phyloP scores from a whole-genome alignment of 2,329 filamentous ascomycete genomes.

The Apiospora rasikravindrae region DNA sequence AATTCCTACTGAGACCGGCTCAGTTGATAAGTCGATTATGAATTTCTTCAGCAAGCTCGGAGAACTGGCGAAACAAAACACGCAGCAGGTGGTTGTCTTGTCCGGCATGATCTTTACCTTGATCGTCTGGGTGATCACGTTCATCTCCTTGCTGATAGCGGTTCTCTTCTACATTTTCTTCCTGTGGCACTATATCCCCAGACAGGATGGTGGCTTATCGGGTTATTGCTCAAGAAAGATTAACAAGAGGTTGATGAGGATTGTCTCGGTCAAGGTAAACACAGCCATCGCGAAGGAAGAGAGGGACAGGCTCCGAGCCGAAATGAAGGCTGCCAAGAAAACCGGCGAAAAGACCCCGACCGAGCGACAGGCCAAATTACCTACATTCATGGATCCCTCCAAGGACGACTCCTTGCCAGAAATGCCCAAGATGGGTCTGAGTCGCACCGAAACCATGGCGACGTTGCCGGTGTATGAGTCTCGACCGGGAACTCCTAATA shows the following conservation, averaged over 20 bases:
- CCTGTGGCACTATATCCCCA: slow-evolving; percentile 89
- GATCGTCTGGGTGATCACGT: slow-evolving; percentile 84
- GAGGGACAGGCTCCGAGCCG: slow-evolving; percentile 59
- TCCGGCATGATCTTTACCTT: slow-evolving; percentile 93
- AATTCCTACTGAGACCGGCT: slow-evolving; percentile 57
- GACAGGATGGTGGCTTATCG: slow-evolving; percentile 77
- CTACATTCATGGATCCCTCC: slow-evolving; percentile 57
- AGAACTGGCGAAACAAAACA: slow-evolving; percentile 73
- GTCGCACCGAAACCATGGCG: slow-evolving; percentile 65
- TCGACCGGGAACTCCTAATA: slow-evolving; percentile 59
- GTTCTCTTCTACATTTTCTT: slow-evolving; percentile 84
- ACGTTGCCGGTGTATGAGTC: slow-evolving; percentile 66
- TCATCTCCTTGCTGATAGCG: slow-evolving; percentile 76
- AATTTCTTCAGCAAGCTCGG: slow-evolving; percentile 86
- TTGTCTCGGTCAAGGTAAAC: slow-evolving; percentile 86
- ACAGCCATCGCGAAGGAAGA: slow-evolving; percentile 84
- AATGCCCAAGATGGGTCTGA: slow-evolving; percentile 65
- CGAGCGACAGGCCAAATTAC: slow-evolving; percentile 70
- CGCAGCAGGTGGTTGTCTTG: slow-evolving; percentile 80
- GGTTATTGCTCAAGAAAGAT: slow-evolving; percentile 93
- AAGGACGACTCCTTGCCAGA: slow-evolving; percentile 57
- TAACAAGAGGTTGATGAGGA: slow-evolving; percentile 81
- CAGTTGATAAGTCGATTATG: slow-evolving; percentile 66
- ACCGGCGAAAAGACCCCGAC: slow-evolving; percentile 57
- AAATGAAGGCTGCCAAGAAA: slow-evolving; percentile 56